Percentiles rank a stretch among this genome's conserved stretches.
phyloP scores from a whole-genome alignment of 2,329 filamentous ascomycete genomes.

The Dothistroma pini region DNA sequence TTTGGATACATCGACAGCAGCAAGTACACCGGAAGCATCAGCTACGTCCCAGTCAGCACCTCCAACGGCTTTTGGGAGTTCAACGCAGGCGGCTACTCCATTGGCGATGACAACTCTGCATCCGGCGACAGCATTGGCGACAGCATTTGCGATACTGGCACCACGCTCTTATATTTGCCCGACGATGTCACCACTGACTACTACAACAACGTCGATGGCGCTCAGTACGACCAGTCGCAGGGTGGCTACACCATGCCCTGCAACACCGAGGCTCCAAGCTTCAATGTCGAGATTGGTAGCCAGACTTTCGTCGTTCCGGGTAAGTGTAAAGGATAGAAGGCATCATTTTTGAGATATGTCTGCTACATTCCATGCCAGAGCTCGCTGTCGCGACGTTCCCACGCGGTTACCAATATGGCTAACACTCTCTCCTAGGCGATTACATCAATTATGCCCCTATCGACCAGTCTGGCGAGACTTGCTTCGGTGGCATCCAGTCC shows the following conservation, averaged over 20 bases:
- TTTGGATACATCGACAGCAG: slow-evolving; percentile 57
- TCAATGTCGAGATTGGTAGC: slow-evolving; percentile 50
- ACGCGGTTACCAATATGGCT: too few relatives aligned
- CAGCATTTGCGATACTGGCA: slow-evolving; percentile 68
- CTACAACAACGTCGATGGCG: slow-evolving; percentile 55
- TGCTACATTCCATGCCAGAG: too few relatives aligned
- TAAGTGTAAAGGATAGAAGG: slow-evolving; percentile 13
- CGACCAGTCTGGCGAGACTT: slow-evolving; percentile 43
- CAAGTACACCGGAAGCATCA: slow-evolving; percentile 55
- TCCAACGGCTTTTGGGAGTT: slow-evolving; percentile 63
- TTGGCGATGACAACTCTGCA: slow-evolving; percentile 46
- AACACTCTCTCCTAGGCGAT: too few relatives aligned
- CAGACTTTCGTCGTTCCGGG: slow-evolving; percentile 52
- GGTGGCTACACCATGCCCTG: slow-evolving; percentile 58
- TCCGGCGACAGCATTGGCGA: slow-evolving; percentile 45
- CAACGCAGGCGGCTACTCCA: slow-evolving; percentile 52
- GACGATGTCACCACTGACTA: slow-evolving; percentile 53
- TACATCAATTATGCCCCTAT: slow-evolving; percentile 54
- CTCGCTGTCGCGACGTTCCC: too few relatives aligned
- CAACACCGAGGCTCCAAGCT: slow-evolving; percentile 50
- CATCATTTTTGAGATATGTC: too few relatives aligned
- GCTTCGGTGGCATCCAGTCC: slow-evolving; percentile 74
- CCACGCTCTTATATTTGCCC: slow-evolving; percentile 61
- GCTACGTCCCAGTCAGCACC: slow-evolving; percentile 54
- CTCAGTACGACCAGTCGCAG: slow-evolving; percentile 44